Conservation (phyloP, 306 rosid genomes). For the Trichosanthes truncata region DNA sequence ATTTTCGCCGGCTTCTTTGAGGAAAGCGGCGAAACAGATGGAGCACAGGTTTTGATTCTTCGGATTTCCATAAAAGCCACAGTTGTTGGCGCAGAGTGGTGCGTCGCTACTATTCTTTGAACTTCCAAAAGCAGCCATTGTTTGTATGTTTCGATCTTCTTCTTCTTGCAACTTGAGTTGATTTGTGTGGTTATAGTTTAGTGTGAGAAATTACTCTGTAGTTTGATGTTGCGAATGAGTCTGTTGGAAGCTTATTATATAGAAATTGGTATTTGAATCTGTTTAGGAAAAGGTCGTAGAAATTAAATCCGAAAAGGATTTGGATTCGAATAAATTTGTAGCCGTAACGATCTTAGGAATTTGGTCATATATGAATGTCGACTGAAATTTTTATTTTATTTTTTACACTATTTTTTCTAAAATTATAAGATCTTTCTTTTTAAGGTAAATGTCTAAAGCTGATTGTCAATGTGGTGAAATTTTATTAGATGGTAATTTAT, state of each 20-base stretch:
- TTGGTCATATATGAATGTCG: too few relatives aligned
- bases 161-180: background rate
- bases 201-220: background rate
- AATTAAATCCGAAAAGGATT: background rate
- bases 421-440: too few relatives aligned
- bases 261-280: background rate
- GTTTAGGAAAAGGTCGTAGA: background rate
- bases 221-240: background rate
- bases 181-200: too few relatives aligned
- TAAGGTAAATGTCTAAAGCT: too few relatives aligned
- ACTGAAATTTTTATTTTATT: too few relatives aligned
- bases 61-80: conserved; percentile 30
- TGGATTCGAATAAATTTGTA: background rate
- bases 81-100: conserved; percentile 24
- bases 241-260: background rate
- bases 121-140: background rate
- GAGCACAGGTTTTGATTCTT: conserved; percentile 23
- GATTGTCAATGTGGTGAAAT: too few relatives aligned
- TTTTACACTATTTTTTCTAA: too few relatives aligned
- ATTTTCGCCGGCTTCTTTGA: background rate
- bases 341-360: too few relatives aligned
- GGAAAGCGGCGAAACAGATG: background rate
- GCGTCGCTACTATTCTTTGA: background rate
- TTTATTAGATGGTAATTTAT: too few relatives aligned
- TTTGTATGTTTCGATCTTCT: background rate